A percentile compares a stretch with the other conserved stretches of the same genome.
Evolutionary conservation across 352 stramenopile genomes (phyloP).

Genomic region (Aphanomyces cochlioides): DNA sequence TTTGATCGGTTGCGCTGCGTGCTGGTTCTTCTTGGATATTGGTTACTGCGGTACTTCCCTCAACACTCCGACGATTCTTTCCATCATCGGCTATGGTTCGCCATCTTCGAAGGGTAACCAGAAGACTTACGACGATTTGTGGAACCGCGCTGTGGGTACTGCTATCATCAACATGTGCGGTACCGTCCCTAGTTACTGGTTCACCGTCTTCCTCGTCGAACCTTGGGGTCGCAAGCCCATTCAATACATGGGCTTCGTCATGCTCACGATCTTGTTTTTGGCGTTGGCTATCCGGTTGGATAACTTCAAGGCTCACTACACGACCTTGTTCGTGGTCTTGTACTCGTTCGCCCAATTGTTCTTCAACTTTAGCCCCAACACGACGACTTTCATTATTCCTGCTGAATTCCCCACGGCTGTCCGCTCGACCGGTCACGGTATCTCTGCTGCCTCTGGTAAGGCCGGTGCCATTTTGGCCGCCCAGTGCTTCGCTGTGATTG

Average conservation of each 20-base stretch:
- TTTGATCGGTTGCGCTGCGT: constrained; percentile 30
- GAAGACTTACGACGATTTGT: constrained; percentile 46
- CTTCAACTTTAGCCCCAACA: constrained; percentile 63
- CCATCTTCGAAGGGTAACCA: too few relatives aligned
- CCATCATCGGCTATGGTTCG: constrained; percentile 47
- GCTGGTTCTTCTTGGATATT: constrained; percentile 64
- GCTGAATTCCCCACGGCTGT: constrained; percentile 80
- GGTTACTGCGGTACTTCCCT: constrained; percentile 57
- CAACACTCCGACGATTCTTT: constrained; percentile 46
- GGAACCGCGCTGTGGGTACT: constrained; percentile 44
- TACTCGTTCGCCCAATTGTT: constrained; percentile 57
- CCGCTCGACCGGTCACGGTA: constrained; percentile 79
- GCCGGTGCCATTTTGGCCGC: constrained; percentile 56
- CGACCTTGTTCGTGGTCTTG: constrained; percentile 45
- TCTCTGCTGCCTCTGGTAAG: constrained; percentile 72
- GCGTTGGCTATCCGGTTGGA: constrained; percentile 49
- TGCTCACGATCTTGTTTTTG: constrained; percentile 47
- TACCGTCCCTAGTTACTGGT: constrained; percentile 61
- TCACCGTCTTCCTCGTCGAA: constrained; percentile 56
- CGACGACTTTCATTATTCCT: constrained; percentile 84
- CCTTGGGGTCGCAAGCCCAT: constrained; percentile 52
- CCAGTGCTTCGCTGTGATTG: constrained; percentile 47
- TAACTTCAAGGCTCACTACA: constrained; percentile 40
- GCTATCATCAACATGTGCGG: constrained; percentile 47
- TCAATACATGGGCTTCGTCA: constrained; percentile 55